Base-by-base conservation (phyloP, 2,329 filamentous ascomycete genomes). In the Xylariales sp. region DNA sequence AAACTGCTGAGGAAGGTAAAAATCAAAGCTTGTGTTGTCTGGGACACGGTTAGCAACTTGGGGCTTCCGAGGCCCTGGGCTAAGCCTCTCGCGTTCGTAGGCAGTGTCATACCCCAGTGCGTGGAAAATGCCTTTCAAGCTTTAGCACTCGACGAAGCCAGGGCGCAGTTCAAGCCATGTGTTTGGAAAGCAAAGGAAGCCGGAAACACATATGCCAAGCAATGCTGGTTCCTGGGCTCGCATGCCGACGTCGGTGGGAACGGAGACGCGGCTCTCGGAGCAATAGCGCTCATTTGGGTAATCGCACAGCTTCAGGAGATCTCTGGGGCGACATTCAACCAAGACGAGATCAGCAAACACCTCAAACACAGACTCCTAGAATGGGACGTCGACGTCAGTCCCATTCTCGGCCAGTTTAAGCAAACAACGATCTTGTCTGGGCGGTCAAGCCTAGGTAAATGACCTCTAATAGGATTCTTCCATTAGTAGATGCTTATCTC, bases 151-250 rank as follows among this genome's bases (percentile, higher is more conserved):
- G 34, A 50, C 14, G 56, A 59, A 59, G 30, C n/a, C 1, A 39
- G 56, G 30, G 10, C n/a, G 18, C 30, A 59, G 8, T 59, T 59
- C 32, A 59, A 49, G n/a, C 56, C 56, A 3, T 50, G 32, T n/a
- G 32, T 59, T 2, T 50, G 56, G 32, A 16, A 39, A 3, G 2
- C 9, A 5, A 59, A 49, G 12, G 32, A 59, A 30, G 30, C 5
- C 12, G 4, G 28, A n/a, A 18, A 41, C n/a, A 49, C 45, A 5
- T 9, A 41, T n/a, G 45, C 28, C 12, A 59, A 39, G 14, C 56
- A 59, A 50, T 59, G 56, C 32, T 59, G 56, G 56, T 59, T 59
- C 9, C n/a, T 50, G 6, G 56, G 56, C n/a, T 59, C 56, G 8
- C 56, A 59, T 30, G 9, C 7, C 1, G 56, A 59, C 10, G 18